These are phyloP conservation scores for Tetrahymena thermophila DNA, from an alignment of 73 alveolate species.

Conservation along the genomic window DNA sequence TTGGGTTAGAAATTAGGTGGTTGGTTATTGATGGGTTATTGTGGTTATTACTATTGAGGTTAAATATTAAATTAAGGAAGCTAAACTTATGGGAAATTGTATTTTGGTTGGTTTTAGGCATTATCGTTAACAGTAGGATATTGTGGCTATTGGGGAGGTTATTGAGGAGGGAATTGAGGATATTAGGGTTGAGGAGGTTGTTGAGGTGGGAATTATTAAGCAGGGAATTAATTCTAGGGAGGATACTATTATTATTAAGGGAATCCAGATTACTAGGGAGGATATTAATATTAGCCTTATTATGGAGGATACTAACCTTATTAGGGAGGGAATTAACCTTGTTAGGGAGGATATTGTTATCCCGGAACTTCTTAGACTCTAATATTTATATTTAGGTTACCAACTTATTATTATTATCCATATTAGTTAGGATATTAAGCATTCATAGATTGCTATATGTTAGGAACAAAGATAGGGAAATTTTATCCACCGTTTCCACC, in stretches of 20 bases:
- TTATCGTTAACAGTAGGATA: not conserved
- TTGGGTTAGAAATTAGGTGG: not conserved
- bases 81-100: not conserved
- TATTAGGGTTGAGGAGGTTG: not conserved
- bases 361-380: not conserved
- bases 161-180: not conserved
- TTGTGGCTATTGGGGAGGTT: not conserved
- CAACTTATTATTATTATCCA: not conserved
- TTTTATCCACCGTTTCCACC: not conserved
- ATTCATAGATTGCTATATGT: not conserved
- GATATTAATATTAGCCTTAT: not conserved
- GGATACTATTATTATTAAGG: not conserved
- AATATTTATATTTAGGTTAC: not conserved
- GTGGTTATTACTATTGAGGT: not conserved
- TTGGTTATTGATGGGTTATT: not conserved
- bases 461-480: not conserved
- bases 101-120: not conserved
- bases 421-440: not conserved
- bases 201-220: not conserved
- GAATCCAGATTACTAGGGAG: not conserved
- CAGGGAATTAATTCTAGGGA: not conserved
- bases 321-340: not conserved
- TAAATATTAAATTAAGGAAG: not conserved
- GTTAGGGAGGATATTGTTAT: not conserved
- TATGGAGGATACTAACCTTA: not conserved